A percentile compares a stretch with the other conserved stretches of the same genome.
Conservation (phyloP, 192 early-diverging fungal species). For the Umbelopsis isabellina region DNA sequence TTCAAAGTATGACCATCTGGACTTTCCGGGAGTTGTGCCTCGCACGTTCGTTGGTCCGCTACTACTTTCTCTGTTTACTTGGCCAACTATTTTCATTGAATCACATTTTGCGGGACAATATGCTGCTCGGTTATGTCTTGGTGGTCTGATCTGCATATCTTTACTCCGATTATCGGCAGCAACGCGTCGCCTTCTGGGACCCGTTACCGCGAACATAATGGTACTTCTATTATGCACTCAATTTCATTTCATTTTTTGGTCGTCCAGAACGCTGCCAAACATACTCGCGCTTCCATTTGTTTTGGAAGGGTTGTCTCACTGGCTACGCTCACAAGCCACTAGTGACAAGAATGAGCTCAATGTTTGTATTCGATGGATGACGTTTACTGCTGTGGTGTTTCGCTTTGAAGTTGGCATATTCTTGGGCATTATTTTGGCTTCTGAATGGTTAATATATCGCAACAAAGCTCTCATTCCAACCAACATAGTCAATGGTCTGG, state of each 20-base stretch:
- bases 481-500: constrained; percentile 28
- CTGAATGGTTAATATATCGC: constrained; percentile 37
- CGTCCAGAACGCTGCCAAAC: constrained; percentile 85
- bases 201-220: constrained; percentile 50
- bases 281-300: constrained; percentile 77
- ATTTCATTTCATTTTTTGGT: constrained; percentile 93
- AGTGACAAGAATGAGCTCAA: constrained; percentile 3
- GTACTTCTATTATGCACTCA: constrained; percentile 63
- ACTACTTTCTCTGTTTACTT: constrained; percentile 51
- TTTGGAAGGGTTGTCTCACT: constrained; percentile 32
- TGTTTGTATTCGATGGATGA: constrained; percentile 46
- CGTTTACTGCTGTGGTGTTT: constrained; percentile 50
- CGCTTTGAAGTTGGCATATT: constrained; percentile 57
- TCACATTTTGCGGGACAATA: constrained; percentile 23
- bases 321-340: constrained; percentile 25
- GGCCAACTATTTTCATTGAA: constrained; percentile 37
- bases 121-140: constrained; percentile 54
- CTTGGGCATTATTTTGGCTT: constrained; percentile 41
- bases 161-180: constrained; percentile 58
- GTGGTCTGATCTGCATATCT: constrained; percentile 48
- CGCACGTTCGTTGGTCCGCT: constrained; percentile 89
- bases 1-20: constrained; percentile 78
- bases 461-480: constrained; percentile 26
- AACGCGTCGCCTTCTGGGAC: constrained; percentile 62
- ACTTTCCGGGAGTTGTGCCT: constrained; percentile 95